Evolutionary conservation across 2,329 filamentous ascomycete species (phyloP).

Genomic region (Byssochlamys sp.): DNA sequence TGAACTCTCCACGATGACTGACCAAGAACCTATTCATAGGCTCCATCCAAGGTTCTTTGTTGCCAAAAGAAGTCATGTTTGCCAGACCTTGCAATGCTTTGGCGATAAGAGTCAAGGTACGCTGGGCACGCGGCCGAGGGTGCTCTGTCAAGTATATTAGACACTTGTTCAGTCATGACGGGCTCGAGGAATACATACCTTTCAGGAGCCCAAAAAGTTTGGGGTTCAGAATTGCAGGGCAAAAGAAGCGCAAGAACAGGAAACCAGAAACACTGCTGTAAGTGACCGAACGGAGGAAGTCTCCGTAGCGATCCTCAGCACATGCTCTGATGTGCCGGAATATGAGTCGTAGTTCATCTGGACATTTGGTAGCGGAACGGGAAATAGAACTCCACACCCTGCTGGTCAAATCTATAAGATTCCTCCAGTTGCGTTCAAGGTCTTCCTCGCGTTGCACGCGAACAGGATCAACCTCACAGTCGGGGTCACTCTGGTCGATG

Average conservation of each 20-base stretch:
- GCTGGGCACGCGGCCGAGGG: conserved; percentile 69
- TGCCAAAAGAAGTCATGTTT: conserved; percentile 83
- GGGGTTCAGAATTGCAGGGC: conserved; percentile 88
- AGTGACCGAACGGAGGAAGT: conserved; percentile 76
- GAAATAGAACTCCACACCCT: conserved; percentile 79
- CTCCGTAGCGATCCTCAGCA: conserved; percentile 86
- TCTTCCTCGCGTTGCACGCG: conserved; percentile 59
- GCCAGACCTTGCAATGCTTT: conserved; percentile 86
- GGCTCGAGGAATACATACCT: conserved; percentile 33
- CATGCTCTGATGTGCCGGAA: conserved; percentile 87
- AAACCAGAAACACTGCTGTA: conserved; percentile 95
- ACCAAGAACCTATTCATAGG: conserved; percentile 86
- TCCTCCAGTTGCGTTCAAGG: conserved; percentile 71
- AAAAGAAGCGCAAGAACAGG: conserved; percentile 87
- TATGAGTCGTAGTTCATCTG: conserved; percentile 70
- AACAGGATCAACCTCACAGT: conserved; percentile 92
- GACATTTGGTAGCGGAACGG: conserved; percentile 63
- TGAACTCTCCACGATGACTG: conserved; percentile 67
- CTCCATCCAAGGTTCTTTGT: conserved; percentile 97
- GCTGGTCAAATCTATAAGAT: conserved; percentile 65
- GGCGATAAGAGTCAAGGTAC: conserved; percentile 81
- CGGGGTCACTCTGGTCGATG: conserved; percentile 80
- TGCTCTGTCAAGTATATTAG: conserved; percentile 48
- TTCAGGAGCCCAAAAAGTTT: conserved; percentile 81
- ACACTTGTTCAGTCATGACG: not conserved